Base-by-base conservation (phyloP, 139 green algal species). In the Coelastrella sp. region DNA sequence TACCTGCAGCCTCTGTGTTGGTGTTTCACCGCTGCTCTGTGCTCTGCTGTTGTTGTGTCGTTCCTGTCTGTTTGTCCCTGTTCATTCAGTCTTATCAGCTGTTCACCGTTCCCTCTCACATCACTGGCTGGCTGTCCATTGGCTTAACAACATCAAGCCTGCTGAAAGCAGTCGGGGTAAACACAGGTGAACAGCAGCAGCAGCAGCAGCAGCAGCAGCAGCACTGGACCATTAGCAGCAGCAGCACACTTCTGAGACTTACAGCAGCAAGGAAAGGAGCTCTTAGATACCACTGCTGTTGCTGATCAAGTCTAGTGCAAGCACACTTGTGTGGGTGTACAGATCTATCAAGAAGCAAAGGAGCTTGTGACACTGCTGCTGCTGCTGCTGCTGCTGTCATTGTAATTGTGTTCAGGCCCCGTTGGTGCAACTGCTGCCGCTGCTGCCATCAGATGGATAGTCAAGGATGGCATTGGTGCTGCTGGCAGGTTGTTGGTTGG, bases 381-480 rank as follows among this genome's bases (percentile, higher is more conserved):
- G n/a, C n/a, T n/a, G n/a, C n/a, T n/a, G n/a, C n/a, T n/a, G n/a
- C n/a, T n/a, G n/a, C 34, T 53, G 51, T 71, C 2, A 2, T 11
- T 37, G 57, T 57, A 66, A 0, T 34, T 62, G 34, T 27, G 35
- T 21, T 19, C 79, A 85, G 79, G 79, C 15, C 79, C 79, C 38
- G 79, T 78, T 35, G 79, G 66, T 35, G 68, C 80, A 7, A 90
- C 86, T 3, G 90, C 88, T 27, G 67, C 91, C 0, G 86, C 88
- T 4, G 95, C 95, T 1, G 91, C 90, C 30, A 96, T 98, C 79
- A 96, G 95, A 68, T 94, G 91, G 91, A 93, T 94, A 57, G 75
- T 88, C 6, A 94, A 94, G 79, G 94, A 98, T 60, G 95, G 94
- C 32, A 88, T 98, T 34, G 95, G 95, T 0, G 93, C 92, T 6